Conservation (phyloP, 345 rosid species). For the Rhizophora apiculata region DNA sequence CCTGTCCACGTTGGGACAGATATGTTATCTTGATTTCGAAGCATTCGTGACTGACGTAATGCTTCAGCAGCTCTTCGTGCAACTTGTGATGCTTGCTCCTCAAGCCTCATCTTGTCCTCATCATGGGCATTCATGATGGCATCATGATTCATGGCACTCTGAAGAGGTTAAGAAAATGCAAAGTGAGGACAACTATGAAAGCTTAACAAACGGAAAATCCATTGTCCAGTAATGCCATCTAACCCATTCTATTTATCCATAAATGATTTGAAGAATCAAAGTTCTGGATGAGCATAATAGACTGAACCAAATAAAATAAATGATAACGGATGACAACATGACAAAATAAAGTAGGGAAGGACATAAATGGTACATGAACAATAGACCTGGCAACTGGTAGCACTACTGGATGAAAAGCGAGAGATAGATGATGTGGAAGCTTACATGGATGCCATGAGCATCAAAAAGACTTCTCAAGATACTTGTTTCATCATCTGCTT, state of each 20-base stretch:
- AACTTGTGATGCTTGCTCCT: constrained; percentile 86
- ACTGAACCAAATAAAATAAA: neutral
- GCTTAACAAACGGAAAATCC: neutral
- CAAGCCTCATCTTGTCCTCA: constrained; percentile 79
- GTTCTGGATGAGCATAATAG: neutral
- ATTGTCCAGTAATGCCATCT: too few species aligned
- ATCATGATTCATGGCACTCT: constrained; percentile 96
- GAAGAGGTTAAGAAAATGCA: neutral
- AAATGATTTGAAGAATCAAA: too few species aligned
- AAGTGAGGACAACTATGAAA: neutral
- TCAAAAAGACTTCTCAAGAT: constrained; percentile 76
- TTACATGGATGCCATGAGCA: constrained; percentile 88
- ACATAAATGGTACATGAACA: too few species aligned
- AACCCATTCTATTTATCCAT: too few species aligned
- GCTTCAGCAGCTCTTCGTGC: constrained; percentile 98
- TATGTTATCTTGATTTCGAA: constrained; percentile 71
- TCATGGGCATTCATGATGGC: constrained; percentile 66
- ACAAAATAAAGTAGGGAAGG: too few species aligned
- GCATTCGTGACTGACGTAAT: constrained; percentile 74
- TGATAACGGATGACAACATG: too few species aligned
- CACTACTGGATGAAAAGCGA: neutral
- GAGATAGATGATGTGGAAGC: constrained; percentile 19
- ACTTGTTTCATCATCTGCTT: constrained; percentile 67
- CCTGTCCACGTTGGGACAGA: constrained; percentile 97
- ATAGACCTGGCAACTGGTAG: neutral